Base-by-base conservation (phyloP, 164 flowering plant genomes). In the Pachysandra terminalis region DNA sequence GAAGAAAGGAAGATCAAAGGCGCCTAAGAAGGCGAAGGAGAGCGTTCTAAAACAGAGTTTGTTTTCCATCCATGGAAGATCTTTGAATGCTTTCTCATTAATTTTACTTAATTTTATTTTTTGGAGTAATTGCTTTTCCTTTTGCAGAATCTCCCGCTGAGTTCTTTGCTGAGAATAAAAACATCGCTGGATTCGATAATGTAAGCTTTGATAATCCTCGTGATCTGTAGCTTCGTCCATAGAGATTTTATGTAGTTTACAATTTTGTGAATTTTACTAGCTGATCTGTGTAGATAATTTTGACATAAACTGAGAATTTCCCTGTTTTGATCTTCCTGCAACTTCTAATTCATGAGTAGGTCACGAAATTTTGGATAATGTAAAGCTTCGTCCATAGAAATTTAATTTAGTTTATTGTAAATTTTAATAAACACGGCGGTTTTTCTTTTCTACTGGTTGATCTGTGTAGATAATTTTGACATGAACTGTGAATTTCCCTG, bases 81-180 rank as follows among this genome's bases (percentile, higher is more conserved):
- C 64, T 52, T 26, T 68, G 64, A 69, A 45, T 78, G 70, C 61
- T 64, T 57, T 64, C 1, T 56, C 9, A 58, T 19, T 68, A 9
- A 19, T 63, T 54, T 23, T 48, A 19, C 40, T 13, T 26, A 22
- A 15, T 63, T 70, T 67, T 51, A 35, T 5, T 56, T 6, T 35
- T 41, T 63, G 24, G 1, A 48, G 26, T 23, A 3, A 49, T 19
- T 26, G 41, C n/a, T 64, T 19, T 67, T 62, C 17, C 16, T 70
- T 55, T 8, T 77, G 89, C 90, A 96, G 99, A 96, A 75, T 96
- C 99, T 62, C 99, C 99, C 15, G 98, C 99, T 16, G 98, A 95
- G 79, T 92, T 95, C 81, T 95, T 95, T 25, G 97, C 98, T 0
- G 99, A 96, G 80, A 93, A 96, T 75, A 93, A 96, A 74, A 90